Conservation (phyloP, 805 yeast genomes). For the Yamadazyma kitorensis region DNA sequence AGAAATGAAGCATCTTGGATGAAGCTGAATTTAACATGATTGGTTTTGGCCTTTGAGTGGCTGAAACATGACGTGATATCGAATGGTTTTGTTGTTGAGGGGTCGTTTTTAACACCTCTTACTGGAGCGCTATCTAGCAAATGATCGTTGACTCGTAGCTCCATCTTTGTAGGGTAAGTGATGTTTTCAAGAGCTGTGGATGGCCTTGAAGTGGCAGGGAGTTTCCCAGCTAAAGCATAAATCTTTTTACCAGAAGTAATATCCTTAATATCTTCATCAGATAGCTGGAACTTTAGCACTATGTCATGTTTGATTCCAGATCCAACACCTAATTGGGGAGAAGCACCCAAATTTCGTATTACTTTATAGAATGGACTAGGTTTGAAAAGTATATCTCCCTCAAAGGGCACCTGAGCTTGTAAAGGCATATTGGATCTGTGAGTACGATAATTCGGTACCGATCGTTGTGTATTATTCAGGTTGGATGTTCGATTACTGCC, state of each 20-base stretch:
- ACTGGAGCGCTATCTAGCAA: constrained; percentile 48
- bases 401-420: constrained; percentile 6
- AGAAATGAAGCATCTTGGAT: constrained; percentile 51
- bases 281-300: constrained; percentile 43
- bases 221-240: background rate
- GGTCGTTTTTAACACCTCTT: constrained; percentile 71
- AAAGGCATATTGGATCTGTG: constrained; percentile 11
- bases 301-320: constrained; percentile 3
- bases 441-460: constrained; percentile 3
- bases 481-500: too few species aligned
- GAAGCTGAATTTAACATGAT: constrained; percentile 52
- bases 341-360: constrained; percentile 43
- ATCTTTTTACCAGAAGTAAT: background rate
- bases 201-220: too few species aligned
- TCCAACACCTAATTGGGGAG: constrained; percentile 46
- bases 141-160: constrained; percentile 56
- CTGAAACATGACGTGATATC: constrained; percentile 55
- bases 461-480: constrained; percentile 18
- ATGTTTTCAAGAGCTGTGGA: constrained; percentile 18
- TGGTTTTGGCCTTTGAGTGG: constrained; percentile 19
- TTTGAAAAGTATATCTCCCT: constrained; percentile 28
- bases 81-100: constrained; percentile 81
- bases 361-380: constrained; percentile 56
- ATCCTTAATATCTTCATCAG: background rate
- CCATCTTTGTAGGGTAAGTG: constrained; percentile 71